phyloP scores from a whole-genome alignment of 1,139 yeast species.

The Cylindricascospora bacillispora region DNA sequence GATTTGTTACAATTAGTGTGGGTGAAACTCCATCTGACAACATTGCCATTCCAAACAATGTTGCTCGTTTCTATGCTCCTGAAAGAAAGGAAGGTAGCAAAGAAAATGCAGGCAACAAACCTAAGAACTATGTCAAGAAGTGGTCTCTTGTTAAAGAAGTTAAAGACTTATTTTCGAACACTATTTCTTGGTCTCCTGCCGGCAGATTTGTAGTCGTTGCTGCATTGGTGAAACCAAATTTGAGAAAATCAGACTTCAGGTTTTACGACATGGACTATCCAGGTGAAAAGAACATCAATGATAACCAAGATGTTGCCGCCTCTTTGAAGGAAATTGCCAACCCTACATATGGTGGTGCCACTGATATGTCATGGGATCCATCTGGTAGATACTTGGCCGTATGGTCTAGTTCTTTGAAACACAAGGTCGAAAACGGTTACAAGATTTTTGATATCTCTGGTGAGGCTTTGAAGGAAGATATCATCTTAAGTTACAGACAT shows the following conservation, averaged over 20 bases:
- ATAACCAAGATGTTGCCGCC: slow-evolving; percentile 30
- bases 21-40: slow-evolving; percentile 45
- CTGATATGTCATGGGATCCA: slow-evolving; percentile 89
- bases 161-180: slow-evolving; percentile 55
- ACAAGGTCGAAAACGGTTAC: slow-evolving; percentile 82
- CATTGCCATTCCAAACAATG: slow-evolving; percentile 60
- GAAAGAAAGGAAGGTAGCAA: slow-evolving; percentile 32
- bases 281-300: slow-evolving; percentile 38
- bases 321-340: slow-evolving; percentile 52
- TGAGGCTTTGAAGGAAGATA: slow-evolving; percentile 57
- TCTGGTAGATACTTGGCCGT: slow-evolving; percentile 84
- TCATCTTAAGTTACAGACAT: slow-evolving; percentile 72
- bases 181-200: slow-evolving; percentile 80
- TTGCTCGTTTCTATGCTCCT: slow-evolving; percentile 70
- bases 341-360: slow-evolving; percentile 64
- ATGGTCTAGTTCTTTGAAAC: slow-evolving; percentile 82
- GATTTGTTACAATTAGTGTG: slow-evolving; percentile 69
- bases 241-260: slow-evolving; percentile 53
- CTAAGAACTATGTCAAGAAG: slow-evolving; percentile 31
- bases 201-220: slow-evolving; percentile 84
- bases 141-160: slow-evolving; percentile 48
- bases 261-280: slow-evolving; percentile 81
- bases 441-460: slow-evolving; percentile 81
- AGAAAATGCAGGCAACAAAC: slow-evolving; percentile 15
- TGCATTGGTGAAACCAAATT: slow-evolving; percentile 44